Evolutionary conservation across 306 rosid genomes (phyloP).

Genomic region (Fagus crenata): DNA sequence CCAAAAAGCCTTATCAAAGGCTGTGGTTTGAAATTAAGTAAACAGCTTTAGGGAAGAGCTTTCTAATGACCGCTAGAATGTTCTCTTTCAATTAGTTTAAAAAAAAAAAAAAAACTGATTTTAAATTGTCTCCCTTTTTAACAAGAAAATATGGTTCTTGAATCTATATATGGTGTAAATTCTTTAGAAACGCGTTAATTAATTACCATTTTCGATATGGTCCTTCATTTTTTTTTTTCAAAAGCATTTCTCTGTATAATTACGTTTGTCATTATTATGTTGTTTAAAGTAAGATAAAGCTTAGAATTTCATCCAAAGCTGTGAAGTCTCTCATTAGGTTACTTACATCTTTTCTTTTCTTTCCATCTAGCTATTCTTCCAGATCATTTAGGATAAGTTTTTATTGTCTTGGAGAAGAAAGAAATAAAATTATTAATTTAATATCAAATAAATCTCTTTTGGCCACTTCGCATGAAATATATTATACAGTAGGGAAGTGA

Average conservation of each 20-base stretch:
- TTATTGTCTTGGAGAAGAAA: too few relatives aligned
- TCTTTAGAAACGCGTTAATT: not conserved
- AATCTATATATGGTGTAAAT: constrained; percentile 8
- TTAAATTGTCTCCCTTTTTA: not conserved
- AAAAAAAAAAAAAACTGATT: not conserved
- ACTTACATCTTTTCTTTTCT: too few relatives aligned
- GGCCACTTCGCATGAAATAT: too few relatives aligned
- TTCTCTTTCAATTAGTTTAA: not conserved
- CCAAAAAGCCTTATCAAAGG: constrained; percentile 24
- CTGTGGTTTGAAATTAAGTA: not conserved
- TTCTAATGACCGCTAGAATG: constrained; percentile 12
- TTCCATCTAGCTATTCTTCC: too few relatives aligned
- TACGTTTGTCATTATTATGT: not conserved
- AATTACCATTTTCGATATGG: not conserved
- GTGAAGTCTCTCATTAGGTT: too few relatives aligned
- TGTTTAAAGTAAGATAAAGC: too few relatives aligned
- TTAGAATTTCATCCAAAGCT: too few relatives aligned
- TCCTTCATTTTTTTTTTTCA: not conserved
- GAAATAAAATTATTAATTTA: too few relatives aligned
- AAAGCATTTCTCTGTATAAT: not conserved
- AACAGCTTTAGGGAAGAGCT: constrained; percentile 18
- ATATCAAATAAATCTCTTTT: too few relatives aligned
- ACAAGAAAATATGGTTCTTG: not conserved
- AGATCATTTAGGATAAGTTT: too few relatives aligned
- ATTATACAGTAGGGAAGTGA: too few relatives aligned